Conservation (phyloP, 306 rosid species). For the Quercus glauca region DNA sequence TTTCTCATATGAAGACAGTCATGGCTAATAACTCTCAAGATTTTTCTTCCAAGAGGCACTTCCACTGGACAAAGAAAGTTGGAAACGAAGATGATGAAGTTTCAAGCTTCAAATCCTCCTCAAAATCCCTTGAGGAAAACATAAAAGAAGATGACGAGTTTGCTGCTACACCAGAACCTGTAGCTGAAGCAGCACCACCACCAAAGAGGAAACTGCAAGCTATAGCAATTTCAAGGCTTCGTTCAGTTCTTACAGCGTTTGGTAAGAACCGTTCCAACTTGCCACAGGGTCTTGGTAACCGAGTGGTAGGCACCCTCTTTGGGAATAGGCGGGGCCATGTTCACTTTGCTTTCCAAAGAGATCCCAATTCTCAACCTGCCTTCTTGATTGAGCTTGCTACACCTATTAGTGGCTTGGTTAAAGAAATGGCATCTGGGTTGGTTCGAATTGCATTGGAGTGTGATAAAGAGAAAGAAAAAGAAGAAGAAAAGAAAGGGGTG, state of each 20-base stretch:
- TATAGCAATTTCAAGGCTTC: constrained; percentile 66
- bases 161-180: constrained; percentile 16
- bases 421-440: constrained; percentile 98
- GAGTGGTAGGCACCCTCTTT: constrained; percentile 87
- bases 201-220: constrained; percentile 56
- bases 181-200: constrained; percentile 23
- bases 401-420: constrained; percentile 80
- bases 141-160: constrained; percentile 24
- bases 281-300: constrained; percentile 58
- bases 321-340: constrained; percentile 92
- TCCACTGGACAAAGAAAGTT: constrained; percentile 91
- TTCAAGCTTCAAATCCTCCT: constrained; percentile 42
- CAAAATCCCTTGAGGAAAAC: constrained; percentile 36
- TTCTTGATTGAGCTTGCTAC: constrained; percentile 90
- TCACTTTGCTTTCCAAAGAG: constrained; percentile 84
- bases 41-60: constrained; percentile 87
- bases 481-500: constrained; percentile 33
- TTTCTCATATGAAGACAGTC: constrained; percentile 48
- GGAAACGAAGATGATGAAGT: constrained; percentile 59
- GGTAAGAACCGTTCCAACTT: constrained; percentile 62
- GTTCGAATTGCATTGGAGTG: constrained; percentile 95
- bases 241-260: constrained; percentile 70
- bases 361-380: constrained; percentile 75
- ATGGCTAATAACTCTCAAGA: constrained; percentile 63
- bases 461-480: constrained; percentile 61